Conservation (phyloP, 345 rosid genomes). For the Arabidopsis thaliana region DNA sequence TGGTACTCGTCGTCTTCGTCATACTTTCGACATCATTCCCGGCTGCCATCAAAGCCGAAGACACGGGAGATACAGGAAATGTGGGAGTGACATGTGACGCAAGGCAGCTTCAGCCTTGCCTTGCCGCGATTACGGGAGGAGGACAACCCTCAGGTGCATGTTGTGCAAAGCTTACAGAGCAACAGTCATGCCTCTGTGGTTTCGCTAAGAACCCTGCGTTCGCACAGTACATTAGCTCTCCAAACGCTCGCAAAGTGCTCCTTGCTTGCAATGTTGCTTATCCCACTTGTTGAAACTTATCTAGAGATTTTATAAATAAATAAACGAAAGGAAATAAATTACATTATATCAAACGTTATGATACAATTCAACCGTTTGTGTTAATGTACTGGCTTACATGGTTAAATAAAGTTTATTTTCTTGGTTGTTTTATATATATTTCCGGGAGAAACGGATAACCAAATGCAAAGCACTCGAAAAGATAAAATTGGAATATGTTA, state of each 20-base stretch:
- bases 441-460: not conserved
- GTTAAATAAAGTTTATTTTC: conserved; percentile 25
- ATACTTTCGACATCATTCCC: conserved; percentile 28
- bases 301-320: conserved; percentile 4
- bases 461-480: not conserved
- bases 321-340: conserved; percentile 30
- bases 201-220: conserved; percentile 59
- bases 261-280: conserved; percentile 54
- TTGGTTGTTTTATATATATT: not conserved
- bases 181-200: conserved; percentile 69
- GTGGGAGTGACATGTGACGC: conserved; percentile 58
- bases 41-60: conserved; percentile 24
- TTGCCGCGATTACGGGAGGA: conserved; percentile 46
- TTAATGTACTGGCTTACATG: conserved; percentile 28
- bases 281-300: conserved; percentile 55
- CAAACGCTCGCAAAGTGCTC: conserved; percentile 53
- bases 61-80: conserved; percentile 5
- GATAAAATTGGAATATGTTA: not conserved
- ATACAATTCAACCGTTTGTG: conserved; percentile 18
- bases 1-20: conserved; percentile 7
- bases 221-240: conserved; percentile 50
- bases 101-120: conserved; percentile 61
- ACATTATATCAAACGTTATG: conserved; percentile 2
- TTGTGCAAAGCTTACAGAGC: conserved; percentile 65
- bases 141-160: conserved; percentile 53